Evolutionary conservation across 768 basidiomycete genomes (phyloP), one percentile per base, ranked within the genome.

Genomic region (Suillus brevipes): DNA sequence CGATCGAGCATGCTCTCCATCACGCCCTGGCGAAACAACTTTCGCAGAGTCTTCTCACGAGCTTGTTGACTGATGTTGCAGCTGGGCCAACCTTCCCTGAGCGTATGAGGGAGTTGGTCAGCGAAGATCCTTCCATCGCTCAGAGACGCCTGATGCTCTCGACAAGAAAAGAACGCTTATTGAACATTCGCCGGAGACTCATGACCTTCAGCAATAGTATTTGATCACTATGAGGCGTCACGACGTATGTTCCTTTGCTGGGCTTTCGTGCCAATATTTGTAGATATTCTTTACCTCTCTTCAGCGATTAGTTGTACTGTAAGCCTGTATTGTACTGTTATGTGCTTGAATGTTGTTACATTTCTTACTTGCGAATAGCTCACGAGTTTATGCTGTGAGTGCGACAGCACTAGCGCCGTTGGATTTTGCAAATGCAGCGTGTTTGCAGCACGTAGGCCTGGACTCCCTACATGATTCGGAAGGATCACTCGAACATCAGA

Each of bases 1-100:
- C 75, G 52, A 85, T 86, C 43, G 83, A 86, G 64, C 79, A 78
- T 31, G 71, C 75, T 12, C 75, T 87, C 34, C 78, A 84, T 55
- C 78, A 80, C 42, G 70, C 75, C 13, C 73, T 85, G 14, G 78
- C 76, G 0, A 67, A 73, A 0, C 72, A 64, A 25, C 67, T 85
- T 47, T 78, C 79, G 12, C 64, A 71, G 31, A 73, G 69, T 18
- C 73, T 89, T 10, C 66, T 81, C 37, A 65, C 69, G 25, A 70
- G 73, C 38, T 72, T 83, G 25, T 61, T 82, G 6, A 60, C 5
- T 14, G 72, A 72, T 40, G 52, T 64, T 2, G 59, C 55, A 0
- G 67, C 66, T 43, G 50, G 65, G 9, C 65, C 64, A 0, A 63
- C 64, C 68, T 65, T 64, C 60, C 50, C 65, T 1, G 76, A 76